Percentiles rank a stretch among this genome's conserved stretches.
Conservation (phyloP, 1,284 basidiomycete species). For the Cutaneotrichosporon sp. region DNA sequence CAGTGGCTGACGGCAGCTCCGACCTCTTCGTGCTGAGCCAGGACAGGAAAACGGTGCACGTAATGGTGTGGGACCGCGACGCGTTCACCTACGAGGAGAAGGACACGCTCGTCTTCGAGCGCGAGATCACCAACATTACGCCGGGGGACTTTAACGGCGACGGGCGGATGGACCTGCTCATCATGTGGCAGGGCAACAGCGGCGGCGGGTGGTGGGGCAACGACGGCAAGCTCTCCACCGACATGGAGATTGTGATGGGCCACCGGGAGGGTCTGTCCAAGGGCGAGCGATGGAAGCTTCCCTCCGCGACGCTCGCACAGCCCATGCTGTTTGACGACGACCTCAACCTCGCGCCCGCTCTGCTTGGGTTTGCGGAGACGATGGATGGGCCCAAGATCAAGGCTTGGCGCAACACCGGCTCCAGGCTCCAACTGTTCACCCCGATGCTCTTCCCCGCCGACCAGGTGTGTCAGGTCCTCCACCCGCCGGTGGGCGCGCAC, state of each 20-base stretch:
- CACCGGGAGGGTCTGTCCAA: constrained; percentile 64
- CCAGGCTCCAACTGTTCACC: constrained; percentile 22
- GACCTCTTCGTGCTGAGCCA: constrained; percentile 76
- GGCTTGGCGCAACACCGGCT: constrained; percentile 29
- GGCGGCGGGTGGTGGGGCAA: constrained; percentile 54
- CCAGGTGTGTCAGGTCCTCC: constrained; percentile 67
- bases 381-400: constrained; percentile 8
- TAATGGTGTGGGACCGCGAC: constrained; percentile 81
- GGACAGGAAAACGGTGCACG: constrained; percentile 70
- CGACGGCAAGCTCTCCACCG: constrained; percentile 52
- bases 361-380: constrained; percentile 66
- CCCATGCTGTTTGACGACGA: constrained; percentile 84
- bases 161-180: constrained; percentile 82
- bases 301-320: constrained; percentile 56
- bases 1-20: constrained; percentile 58
- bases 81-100: constrained; percentile 49
- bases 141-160: constrained; percentile 93
- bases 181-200: constrained; percentile 66
- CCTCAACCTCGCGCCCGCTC: constrained; percentile 84
- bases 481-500: constrained; percentile 63
- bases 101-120: constrained; percentile 58
- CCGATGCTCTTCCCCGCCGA: constrained; percentile 10
- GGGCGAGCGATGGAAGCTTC: constrained; percentile 30
- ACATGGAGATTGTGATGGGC: constrained; percentile 66
- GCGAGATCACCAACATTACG: constrained; percentile 66